Evolutionary conservation across 805 yeast genomes (phyloP).

Genomic region (Metschnikowia peoriensis): DNA sequence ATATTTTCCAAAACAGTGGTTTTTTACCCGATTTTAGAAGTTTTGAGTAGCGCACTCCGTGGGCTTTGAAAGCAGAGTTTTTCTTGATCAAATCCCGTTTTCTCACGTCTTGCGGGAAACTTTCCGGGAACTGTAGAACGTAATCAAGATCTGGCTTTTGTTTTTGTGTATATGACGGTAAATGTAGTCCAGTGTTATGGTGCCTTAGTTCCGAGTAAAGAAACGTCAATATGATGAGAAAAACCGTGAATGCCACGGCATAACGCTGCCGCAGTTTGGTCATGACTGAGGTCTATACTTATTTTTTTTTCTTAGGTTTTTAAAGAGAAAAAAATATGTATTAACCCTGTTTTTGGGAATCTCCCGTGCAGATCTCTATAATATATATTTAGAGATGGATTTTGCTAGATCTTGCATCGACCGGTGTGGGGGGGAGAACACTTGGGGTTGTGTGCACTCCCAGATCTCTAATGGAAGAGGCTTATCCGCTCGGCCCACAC

Average conservation of each 20-base stretch:
- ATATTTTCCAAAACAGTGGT: no score
- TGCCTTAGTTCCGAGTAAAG: conserved; percentile 5
- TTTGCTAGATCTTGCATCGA: no score
- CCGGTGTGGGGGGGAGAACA: background rate
- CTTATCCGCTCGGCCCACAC: no score
- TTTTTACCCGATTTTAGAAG: background rate
- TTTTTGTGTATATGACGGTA: background rate
- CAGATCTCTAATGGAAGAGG: no score
- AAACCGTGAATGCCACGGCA: background rate
- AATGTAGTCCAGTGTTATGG: conserved; percentile 7
- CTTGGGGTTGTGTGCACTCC: no score
- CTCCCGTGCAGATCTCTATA: no score
- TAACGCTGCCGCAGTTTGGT: conserved; percentile 8
- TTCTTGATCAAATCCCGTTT: conserved; percentile 3
- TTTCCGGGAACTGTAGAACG: conserved; percentile 7
- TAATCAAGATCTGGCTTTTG: background rate
- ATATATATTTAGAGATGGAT: no score
- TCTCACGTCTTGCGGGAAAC: conserved; percentile 4
- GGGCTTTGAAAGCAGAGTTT: conserved; percentile 1
- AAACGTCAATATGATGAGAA: background rate
- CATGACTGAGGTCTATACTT: background rate
- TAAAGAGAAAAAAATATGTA: no score
- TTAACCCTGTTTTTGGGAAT: no score
- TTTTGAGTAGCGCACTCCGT: conserved; percentile 4
- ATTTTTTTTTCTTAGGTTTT: no score